phyloP scores from a whole-genome alignment of 805 yeast species.

The Torulaspora indica region DNA sequence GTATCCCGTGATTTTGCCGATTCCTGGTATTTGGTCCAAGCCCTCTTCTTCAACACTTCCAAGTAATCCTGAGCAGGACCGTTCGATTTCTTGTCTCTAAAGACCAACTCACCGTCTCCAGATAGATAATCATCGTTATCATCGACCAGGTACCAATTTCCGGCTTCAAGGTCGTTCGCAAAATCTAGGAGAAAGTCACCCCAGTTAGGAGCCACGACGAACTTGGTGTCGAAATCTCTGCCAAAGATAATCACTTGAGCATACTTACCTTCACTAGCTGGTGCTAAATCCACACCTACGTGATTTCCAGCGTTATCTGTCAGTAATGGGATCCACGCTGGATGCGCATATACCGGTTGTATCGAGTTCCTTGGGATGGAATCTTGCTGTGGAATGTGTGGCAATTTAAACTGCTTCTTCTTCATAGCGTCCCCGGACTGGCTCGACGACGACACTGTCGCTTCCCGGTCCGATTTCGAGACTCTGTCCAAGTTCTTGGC shows the following conservation, averaged over 20 bases:
- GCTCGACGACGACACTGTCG: constrained; percentile 26
- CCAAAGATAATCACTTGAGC: constrained; percentile 95
- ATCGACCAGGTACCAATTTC: constrained; percentile 69
- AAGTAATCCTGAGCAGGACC: constrained; percentile 43
- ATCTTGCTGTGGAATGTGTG: constrained; percentile 48
- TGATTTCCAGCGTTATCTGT: constrained; percentile 90
- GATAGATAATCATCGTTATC: constrained; percentile 62
- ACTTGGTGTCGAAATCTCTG: constrained; percentile 87
- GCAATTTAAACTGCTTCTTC: constrained; percentile 38
- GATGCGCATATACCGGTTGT: constrained; percentile 77
- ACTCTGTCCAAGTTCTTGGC: constrained; percentile 41
- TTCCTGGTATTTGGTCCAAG: constrained; percentile 21
- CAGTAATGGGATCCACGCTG: constrained; percentile 86
- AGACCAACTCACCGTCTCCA: constrained; percentile 71
- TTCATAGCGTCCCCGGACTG: constrained; percentile 25
- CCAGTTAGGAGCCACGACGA: constrained; percentile 80
- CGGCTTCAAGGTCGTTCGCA: constrained; percentile 83
- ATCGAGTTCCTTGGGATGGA: constrained; percentile 75
- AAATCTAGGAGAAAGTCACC: constrained; percentile 79
- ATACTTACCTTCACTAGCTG: constrained; percentile 70
- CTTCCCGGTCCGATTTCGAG: constrained; percentile 15
- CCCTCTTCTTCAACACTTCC: constrained; percentile 38
- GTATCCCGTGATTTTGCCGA: constrained; percentile 9
- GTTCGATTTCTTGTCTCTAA: constrained; percentile 53
- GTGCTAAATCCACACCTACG: constrained; percentile 82